Evolutionary conservation across 2,329 filamentous ascomycete genomes (phyloP).

Genomic region (Pseudogymnoascus sp.): DNA sequence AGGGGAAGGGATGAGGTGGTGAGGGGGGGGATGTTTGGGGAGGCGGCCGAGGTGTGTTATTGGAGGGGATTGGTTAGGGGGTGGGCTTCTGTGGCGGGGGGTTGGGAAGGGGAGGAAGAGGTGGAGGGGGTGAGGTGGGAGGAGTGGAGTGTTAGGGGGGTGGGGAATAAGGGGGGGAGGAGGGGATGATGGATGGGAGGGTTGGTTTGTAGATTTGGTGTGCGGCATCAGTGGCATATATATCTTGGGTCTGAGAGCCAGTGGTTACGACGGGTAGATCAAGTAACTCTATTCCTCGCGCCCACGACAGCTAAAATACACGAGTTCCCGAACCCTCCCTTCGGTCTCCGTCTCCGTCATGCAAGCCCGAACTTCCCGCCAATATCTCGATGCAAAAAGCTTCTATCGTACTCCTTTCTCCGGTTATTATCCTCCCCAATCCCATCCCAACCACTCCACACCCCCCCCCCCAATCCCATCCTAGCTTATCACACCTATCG

Average conservation of each 20-base stretch:
- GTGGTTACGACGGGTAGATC: background rate
- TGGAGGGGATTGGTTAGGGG: slow-evolving; percentile 42
- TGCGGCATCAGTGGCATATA: background rate
- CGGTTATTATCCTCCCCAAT: slow-evolving; percentile 1
- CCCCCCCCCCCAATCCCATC: no score
- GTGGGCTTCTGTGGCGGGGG: slow-evolving; percentile 36
- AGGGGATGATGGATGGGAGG: background rate
- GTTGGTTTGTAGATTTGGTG: no score
- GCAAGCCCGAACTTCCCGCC: background rate
- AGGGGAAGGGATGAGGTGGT: slow-evolving; percentile 38
- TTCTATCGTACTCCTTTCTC: slow-evolving; percentile 6
- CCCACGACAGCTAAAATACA: background rate
- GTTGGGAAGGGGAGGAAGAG: background rate
- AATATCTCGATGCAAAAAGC: slow-evolving; percentile 5
- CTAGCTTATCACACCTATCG: background rate
- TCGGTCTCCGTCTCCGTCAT: background rate
- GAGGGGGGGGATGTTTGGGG: slow-evolving; percentile 38
- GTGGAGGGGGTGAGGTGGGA: slow-evolving; percentile 20
- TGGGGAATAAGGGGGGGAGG: slow-evolving; percentile 9
- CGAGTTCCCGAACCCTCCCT: background rate
- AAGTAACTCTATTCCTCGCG: background rate
- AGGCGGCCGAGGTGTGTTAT: slow-evolving; percentile 45
- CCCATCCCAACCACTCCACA: no score
- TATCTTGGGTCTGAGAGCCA: background rate
- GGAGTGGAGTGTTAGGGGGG: slow-evolving; percentile 20